Percentiles rank a stretch among this genome's conserved stretches.
These are phyloP conservation scores for Fraxinus dipetala DNA, from an alignment of 305 asterid species.

Conservation along the genomic window DNA sequence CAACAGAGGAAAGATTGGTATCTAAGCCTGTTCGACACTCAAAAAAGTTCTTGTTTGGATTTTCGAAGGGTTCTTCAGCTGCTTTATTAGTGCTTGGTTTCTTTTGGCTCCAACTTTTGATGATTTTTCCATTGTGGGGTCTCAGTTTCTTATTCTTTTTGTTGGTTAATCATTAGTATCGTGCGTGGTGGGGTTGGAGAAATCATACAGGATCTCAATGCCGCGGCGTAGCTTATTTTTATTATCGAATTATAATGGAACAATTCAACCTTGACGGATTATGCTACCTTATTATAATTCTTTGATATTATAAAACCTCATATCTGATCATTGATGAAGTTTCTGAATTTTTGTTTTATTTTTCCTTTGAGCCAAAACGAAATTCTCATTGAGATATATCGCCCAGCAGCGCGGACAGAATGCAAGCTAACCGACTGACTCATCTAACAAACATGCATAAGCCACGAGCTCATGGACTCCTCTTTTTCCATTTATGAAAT, in stretches of 20 bases:
- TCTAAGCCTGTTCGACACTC: conserved; percentile 1
- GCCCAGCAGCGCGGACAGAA: no score
- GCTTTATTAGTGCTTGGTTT: conserved; percentile 28
- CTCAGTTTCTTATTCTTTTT: background rate
- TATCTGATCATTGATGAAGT: background rate
- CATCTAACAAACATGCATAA: no score
- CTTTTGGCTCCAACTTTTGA: conserved; percentile 27
- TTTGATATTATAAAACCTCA: background rate
- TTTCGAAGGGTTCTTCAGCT: conserved; percentile 23
- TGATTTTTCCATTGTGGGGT: conserved; percentile 33
- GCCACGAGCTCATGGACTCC: no score
- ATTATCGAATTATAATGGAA: background rate
- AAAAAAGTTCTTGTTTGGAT: conserved; percentile 6
- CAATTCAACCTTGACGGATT: background rate
- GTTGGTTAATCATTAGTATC: background rate
- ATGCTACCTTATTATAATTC: background rate
- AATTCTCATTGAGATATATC: no score
- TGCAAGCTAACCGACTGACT: no score
- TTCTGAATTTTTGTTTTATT: no score
- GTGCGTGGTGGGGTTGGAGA: background rate
- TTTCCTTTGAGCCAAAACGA: background rate
- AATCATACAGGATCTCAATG: background rate
- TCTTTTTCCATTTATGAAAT: no score
- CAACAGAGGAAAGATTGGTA: conserved; percentile 9
- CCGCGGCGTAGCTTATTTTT: background rate